phyloP scores from a whole-genome alignment of 2,329 filamentous ascomycete genomes.

The Talaromyces albobiverticillius region DNA sequence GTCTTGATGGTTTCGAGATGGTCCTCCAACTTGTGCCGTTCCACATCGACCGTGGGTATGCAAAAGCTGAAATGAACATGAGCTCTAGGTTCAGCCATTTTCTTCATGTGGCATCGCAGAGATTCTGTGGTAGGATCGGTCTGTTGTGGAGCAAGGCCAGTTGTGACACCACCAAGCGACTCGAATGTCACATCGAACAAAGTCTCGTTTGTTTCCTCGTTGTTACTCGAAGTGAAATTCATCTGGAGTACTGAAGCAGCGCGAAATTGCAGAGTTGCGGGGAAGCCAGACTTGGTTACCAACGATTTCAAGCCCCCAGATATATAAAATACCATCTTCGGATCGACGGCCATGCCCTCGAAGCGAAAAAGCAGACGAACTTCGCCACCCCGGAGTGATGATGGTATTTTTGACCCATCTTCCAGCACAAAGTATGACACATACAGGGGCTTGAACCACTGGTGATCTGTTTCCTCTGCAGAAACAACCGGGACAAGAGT shows the following conservation, averaged over 20 bases:
- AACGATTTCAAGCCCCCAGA: not conserved
- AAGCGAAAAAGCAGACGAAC: not conserved
- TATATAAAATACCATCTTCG: not conserved
- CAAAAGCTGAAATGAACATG: not conserved
- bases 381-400: too few relatives aligned
- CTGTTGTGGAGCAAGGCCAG: not conserved
- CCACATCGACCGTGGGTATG: not conserved
- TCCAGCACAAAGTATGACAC: not conserved
- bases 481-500: not conserved
- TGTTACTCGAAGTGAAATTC: not conserved
- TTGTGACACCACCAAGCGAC: not conserved
- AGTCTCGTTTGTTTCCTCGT: not conserved
- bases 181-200: not conserved
- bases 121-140: not conserved
- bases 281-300: not conserved
- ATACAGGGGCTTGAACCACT: not conserved
- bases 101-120: not conserved
- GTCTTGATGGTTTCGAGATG: not conserved
- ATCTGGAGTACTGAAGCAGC: not conserved
- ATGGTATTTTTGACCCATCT: not conserved
- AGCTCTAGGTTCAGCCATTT: not conserved
- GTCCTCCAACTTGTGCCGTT: not conserved
- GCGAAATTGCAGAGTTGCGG: not conserved
- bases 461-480: not conserved
- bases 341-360: not conserved